A percentile compares a stretch with the other conserved stretches of the same genome.
These are phyloP conservation scores for Zygosaccharomyces pseudorouxii DNA, from an alignment of 805 yeast genomes.

Conservation along the genomic window DNA sequence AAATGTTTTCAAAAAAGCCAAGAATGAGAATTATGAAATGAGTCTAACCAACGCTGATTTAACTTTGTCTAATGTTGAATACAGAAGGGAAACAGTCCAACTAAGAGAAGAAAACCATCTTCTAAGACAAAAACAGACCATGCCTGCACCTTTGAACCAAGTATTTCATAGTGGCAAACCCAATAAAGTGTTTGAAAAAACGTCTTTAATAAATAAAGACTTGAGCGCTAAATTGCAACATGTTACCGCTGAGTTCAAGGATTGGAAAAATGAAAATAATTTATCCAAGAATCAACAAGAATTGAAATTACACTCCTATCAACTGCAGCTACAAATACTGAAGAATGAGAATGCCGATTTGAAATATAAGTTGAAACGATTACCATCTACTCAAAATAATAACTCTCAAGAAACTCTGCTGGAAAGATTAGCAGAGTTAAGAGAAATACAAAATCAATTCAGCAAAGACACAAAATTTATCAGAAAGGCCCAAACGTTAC, in stretches of 20 bases:
- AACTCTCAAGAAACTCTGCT: background rate
- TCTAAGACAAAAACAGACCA: background rate
- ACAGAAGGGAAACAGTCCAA: background rate
- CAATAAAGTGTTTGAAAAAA: background rate
- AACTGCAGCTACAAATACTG: background rate
- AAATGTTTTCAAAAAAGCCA: background rate
- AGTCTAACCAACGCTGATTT: background rate
- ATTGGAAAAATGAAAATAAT: background rate
- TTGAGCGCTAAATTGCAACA: background rate
- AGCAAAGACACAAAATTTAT: background rate
- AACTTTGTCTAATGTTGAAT: background rate
- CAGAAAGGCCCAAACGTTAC: background rate
- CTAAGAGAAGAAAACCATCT: background rate
- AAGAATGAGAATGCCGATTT: background rate
- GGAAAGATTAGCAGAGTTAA: background rate
- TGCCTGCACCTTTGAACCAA: background rate
- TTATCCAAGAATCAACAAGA: background rate
- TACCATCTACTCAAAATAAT: background rate
- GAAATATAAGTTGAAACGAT: background rate
- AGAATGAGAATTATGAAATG: background rate
- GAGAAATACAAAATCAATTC: background rate
- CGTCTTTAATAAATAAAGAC: background rate
- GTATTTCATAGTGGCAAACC: background rate
- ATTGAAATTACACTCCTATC: background rate
- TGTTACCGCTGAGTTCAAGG: background rate